Evolutionary conservation across 1,139 yeast genomes (phyloP), one percentile per base, ranked within the genome.

Genomic region (Saccharomycopsis hybrid): DNA sequence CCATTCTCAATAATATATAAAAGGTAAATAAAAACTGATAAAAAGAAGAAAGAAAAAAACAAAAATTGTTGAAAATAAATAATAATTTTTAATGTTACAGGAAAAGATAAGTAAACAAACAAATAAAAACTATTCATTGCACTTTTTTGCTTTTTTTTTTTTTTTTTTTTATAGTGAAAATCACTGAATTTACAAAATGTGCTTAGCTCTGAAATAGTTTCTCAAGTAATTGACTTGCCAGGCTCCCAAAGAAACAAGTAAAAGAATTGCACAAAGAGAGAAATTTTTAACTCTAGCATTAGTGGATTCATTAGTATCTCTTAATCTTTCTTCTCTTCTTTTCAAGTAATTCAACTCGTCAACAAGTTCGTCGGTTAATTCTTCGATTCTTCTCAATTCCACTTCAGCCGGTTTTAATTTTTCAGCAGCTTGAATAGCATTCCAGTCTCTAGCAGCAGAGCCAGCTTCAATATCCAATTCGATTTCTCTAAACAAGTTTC

Each of bases 361-460:
- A 55, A 75, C 76, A 60, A 92, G 78, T 70, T 92, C 97, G 55
- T 78, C 82, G 47, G 94, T 79, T 68, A 87, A 68, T 63, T 85
- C 95, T 65, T 87, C 90, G 54, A 90, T 72, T 64, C 86, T 82
- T 66, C 90, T 82, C 65, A 92, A 74, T 61, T 87, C 95, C 50
- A 89, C 82, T 68, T 92, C 98, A 46, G 84, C 80, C 8, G 98
- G 97, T 70, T 85, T 87, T 68, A 92, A 80, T 65, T 88, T 87
- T 68, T 90, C 97, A 44, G 86, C 78, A 40, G 96, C 90, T 71
- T 90, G 97, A 56, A 89, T 74, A 30, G 94, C 89, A 64, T 88
- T 88, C 97, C 97, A 92, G 69, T 92, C 97, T 68, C 97, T 83
- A 40, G 97, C 97, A 60, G 90, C 88, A 50, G 97, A 86, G 35